These are phyloP conservation scores for Ambrosia trifida DNA, from an alignment of 129 eudicot genomes.

Conservation along the genomic window DNA sequence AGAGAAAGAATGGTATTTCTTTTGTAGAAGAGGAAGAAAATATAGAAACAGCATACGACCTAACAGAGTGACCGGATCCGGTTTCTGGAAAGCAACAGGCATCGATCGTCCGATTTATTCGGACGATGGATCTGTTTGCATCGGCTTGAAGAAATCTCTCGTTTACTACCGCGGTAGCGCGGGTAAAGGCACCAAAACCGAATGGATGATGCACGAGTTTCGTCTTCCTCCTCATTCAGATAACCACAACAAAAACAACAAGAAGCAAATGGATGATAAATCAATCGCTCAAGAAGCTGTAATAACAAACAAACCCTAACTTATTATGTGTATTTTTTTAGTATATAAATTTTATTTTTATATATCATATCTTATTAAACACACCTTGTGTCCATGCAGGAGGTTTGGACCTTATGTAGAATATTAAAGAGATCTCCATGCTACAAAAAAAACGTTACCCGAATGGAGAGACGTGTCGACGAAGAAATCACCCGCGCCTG, in stretches of 20 bases:
- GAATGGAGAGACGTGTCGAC: constrained; percentile 58
- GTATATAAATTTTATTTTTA: background rate
- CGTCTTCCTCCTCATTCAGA: constrained; percentile 57
- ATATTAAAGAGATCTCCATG: constrained; percentile 57
- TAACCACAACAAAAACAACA: constrained; percentile 8
- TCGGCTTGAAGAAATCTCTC: constrained; percentile 77
- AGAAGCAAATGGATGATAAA: constrained; percentile 24
- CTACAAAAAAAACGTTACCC: constrained; percentile 45
- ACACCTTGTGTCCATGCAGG: constrained; percentile 49
- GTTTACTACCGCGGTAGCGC: constrained; percentile 81
- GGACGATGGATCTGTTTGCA: constrained; percentile 42
- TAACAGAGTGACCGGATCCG: constrained; percentile 91
- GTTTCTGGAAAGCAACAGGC: constrained; percentile 98
- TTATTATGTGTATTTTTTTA: background rate
- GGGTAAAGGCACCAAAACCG: constrained; percentile 85
- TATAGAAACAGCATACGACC: constrained; percentile 92
- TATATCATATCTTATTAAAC: background rate
- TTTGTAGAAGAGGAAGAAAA: constrained; percentile 89
- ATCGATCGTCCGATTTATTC: constrained; percentile 74
- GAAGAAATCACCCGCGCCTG: constrained; percentile 20
- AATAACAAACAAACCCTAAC: constrained; percentile 32
- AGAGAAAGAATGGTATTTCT: constrained; percentile 94
- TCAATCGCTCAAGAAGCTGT: constrained; percentile 67
- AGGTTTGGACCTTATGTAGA: constrained; percentile 90
- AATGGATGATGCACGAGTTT: constrained; percentile 94